Conservation (phyloP, 2,329 filamentous ascomycete genomes). For the Lachnellula suecica region DNA sequence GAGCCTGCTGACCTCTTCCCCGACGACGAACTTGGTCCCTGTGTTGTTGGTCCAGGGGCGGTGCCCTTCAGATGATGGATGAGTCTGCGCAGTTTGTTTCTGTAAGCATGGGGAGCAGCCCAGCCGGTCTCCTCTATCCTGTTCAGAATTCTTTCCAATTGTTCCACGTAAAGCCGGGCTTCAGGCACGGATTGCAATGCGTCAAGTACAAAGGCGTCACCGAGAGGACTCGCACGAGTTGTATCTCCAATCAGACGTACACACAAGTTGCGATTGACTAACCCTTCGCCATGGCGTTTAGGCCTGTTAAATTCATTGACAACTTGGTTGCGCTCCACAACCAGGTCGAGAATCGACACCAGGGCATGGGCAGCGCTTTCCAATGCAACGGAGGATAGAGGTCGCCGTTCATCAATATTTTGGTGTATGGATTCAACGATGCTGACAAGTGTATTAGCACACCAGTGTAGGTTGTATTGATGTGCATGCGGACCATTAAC, state of each 20-base stretch:
- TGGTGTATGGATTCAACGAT: constrained; percentile 25
- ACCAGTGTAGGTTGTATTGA: constrained; percentile 26
- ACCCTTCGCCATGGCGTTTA: too few relatives aligned
- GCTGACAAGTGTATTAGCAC: constrained; percentile 22
- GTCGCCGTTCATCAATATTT: constrained; percentile 18
- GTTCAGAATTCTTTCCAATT: constrained; percentile 20
- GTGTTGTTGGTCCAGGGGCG: background rate
- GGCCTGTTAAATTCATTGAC: too few relatives aligned
- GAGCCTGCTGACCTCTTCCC: constrained; percentile 25
- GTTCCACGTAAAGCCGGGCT: constrained; percentile 20
- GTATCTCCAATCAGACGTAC: constrained; percentile 25
- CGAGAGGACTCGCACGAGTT: constrained; percentile 15
- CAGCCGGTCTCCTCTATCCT: constrained; percentile 16
- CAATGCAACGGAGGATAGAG: constrained; percentile 16
- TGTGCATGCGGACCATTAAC: too few relatives aligned
- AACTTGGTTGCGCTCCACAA: constrained; percentile 27
- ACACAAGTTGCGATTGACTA: constrained; percentile 31
- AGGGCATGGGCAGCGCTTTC: constrained; percentile 25
- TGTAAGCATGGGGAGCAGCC: constrained; percentile 23
- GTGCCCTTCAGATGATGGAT: constrained; percentile 22
- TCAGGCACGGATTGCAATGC: constrained; percentile 28
- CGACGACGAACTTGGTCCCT: constrained; percentile 3
- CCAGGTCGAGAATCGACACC: constrained; percentile 24
- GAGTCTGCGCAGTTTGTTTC: constrained; percentile 17
- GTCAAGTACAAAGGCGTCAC: constrained; percentile 25